Evolutionary conservation across 2,329 filamentous ascomycete genomes (phyloP), one percentile per base, ranked within the genome.

Genomic region (Talaromyces sp.): DNA sequence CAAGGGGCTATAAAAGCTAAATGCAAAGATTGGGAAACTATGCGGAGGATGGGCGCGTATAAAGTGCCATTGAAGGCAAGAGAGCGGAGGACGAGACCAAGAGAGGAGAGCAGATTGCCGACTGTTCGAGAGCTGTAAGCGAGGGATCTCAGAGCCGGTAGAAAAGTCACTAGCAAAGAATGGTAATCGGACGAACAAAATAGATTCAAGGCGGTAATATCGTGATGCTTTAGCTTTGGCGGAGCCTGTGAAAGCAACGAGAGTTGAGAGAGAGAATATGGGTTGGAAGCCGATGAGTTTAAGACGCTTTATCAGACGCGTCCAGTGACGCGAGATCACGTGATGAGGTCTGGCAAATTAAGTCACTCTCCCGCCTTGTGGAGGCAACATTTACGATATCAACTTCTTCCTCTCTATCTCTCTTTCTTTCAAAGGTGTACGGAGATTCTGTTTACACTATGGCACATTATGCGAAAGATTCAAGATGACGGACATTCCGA

Each of bases 21-120:
- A 89, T 88, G 89, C 81, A 82, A 83, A 83, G 82, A 82, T 85
- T 87, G 90, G 89, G 89, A 85, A 86, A 92, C 91, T 92, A 85
- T 90, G 77, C 83, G 86, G 89, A 87, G 89, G 89, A 90, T 87
- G 87, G 69, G 82, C 81, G 85, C 90, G 91, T 90, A 84, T 82
- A 78, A 70, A 63, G 65, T 70, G 72, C 76, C 69, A 66, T 43
- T 67, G 27, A 67, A 70, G 75, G 75, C 74, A 74, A 79, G 75
- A 80, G 74, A 77, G 72, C 73, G 66, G 69, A 70, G 68, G 73
- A 73, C 68, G 70, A 69, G 69, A 72, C 69, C 67, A 68, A 66
- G 41, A 60, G 43, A 52, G 64, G 35, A 56, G 61, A 43, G 63
- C 37, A 61, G 64, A 50, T 50, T 17, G 54, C 58, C 50, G 59